Evolutionary conservation across 2,329 filamentous ascomycete genomes (phyloP).

Genomic region (Stagonosporopsis tanaceti): DNA sequence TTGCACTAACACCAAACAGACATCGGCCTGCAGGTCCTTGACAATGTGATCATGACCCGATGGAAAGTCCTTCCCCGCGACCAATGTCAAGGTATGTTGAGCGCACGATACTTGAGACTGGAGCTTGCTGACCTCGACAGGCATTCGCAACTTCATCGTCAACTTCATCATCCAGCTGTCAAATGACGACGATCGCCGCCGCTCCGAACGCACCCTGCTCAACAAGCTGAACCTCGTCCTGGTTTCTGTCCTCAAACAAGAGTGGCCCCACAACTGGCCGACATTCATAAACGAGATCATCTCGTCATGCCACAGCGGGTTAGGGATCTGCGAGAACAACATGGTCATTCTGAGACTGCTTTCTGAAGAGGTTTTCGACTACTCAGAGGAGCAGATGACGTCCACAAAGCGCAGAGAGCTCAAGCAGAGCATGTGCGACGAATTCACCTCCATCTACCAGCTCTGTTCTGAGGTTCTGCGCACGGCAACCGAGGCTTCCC

Average conservation of each 20-base stretch:
- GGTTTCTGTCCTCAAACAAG: constrained; percentile 97
- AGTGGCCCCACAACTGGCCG: constrained; percentile 99
- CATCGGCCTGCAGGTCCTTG: constrained; percentile 92
- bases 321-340: constrained; percentile 99
- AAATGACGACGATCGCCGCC: constrained; percentile 85
- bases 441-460: constrained; percentile 98
- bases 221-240: constrained; percentile 99
- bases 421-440: constrained; percentile 98
- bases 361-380: constrained; percentile 98
- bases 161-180: constrained; percentile 98
- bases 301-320: constrained; percentile 89
- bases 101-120: neutral
- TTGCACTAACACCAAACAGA: constrained; percentile 63
- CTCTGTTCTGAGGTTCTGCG: constrained; percentile 95
- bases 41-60: constrained; percentile 97
- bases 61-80: constrained; percentile 98
- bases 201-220: constrained; percentile 83
- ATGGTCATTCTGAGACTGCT: constrained; percentile 96
- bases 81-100: constrained; percentile 83
- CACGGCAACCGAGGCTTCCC: constrained; percentile 83
- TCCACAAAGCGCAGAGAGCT: constrained; percentile 94
- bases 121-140: constrained; percentile 56
- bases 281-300: constrained; percentile 99
- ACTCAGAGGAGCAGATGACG: constrained; percentile 99
- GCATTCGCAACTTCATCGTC: constrained; percentile 98